Percentiles rank a stretch among this genome's conserved stretches.
Evolutionary conservation across 805 yeast species (phyloP).

Genomic region (Candida cerambycidarum): DNA sequence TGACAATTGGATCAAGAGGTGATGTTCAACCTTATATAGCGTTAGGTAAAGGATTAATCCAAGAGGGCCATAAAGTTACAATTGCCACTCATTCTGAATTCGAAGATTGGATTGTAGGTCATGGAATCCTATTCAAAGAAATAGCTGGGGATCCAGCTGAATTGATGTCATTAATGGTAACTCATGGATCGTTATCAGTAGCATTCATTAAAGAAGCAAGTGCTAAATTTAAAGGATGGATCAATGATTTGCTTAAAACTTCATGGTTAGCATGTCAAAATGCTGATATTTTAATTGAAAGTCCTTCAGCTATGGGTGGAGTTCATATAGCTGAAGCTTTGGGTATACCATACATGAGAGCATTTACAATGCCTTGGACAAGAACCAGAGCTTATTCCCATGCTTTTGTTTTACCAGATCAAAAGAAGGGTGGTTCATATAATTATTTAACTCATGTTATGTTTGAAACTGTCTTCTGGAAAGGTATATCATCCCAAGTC

Average conservation of each 20-base stretch:
- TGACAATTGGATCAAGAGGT: slow-evolving; percentile 94
- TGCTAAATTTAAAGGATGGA: slow-evolving; percentile 78
- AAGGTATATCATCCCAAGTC: slow-evolving; percentile 82
- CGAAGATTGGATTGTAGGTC: slow-evolving; percentile 64
- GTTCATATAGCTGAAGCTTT: slow-evolving; percentile 93
- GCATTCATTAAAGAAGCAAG: slow-evolving; percentile 83
- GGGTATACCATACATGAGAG: slow-evolving; percentile 86
- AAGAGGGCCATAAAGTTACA: slow-evolving; percentile 80
- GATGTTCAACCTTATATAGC: slow-evolving; percentile 97
- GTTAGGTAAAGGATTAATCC: slow-evolving; percentile 70
- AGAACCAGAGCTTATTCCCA: slow-evolving; percentile 94
- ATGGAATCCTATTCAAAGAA: slow-evolving; percentile 66
- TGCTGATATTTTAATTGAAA: slow-evolving; percentile 81
- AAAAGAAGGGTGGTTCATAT: slow-evolving; percentile 88
- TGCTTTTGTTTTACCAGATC: slow-evolving; percentile 93
- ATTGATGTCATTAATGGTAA: slow-evolving; percentile 88
- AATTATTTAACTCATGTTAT: slow-evolving; percentile 90
- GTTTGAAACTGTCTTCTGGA: slow-evolving; percentile 93
- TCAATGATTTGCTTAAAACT: slow-evolving; percentile 63
- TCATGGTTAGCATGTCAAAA: slow-evolving; percentile 88
- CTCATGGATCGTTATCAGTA: slow-evolving; percentile 84
- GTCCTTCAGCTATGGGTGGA: slow-evolving; percentile 97
- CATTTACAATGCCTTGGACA: slow-evolving; percentile 99
- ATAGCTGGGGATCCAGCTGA: slow-evolving; percentile 94
- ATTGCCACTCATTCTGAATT: slow-evolving; percentile 89